Conservation (phyloP, 495 filamentous ascomycete species). For the Wilcoxina mikolae region DNA sequence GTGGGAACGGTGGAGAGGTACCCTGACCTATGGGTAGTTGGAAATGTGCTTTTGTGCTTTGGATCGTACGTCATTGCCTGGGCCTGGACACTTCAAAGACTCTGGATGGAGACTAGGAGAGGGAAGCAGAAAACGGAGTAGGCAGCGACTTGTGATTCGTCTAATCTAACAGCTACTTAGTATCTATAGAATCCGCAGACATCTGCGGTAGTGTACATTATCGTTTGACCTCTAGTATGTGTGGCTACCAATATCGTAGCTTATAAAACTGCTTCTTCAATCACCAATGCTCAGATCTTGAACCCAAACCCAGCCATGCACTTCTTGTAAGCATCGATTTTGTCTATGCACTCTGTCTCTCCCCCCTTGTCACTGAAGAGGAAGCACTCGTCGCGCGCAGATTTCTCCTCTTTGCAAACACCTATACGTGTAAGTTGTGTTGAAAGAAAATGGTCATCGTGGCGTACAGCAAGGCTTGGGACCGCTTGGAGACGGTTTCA, state of each 20-base stretch:
- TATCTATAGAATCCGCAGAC: no score
- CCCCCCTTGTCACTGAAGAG: slow-evolving; percentile 68
- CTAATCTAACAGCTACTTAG: background rate
- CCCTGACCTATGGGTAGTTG: slow-evolving; percentile 86
- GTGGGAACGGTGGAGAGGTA: slow-evolving; percentile 53
- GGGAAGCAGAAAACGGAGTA: slow-evolving; percentile 1
- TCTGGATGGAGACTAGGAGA: slow-evolving; percentile 44
- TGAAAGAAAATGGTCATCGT: background rate
- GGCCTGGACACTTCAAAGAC: slow-evolving; percentile 67
- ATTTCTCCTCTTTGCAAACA: slow-evolving; percentile 92
- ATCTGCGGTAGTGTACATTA: no score
- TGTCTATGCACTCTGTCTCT: slow-evolving; percentile 59
- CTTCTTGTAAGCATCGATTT: slow-evolving; percentile 69
- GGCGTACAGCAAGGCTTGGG: slow-evolving; percentile 26
- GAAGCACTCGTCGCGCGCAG: slow-evolving; percentile 92
- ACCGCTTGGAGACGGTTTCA: slow-evolving; percentile 9
- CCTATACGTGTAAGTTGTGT: slow-evolving; percentile 25
- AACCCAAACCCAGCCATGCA: slow-evolving; percentile 96
- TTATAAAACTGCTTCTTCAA: no score
- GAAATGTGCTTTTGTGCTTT: slow-evolving; percentile 72
- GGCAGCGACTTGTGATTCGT: no score
- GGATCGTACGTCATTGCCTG: slow-evolving; percentile 77
- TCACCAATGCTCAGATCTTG: slow-evolving; percentile 38
- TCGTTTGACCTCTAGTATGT: no score
- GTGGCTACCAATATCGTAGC: no score